These are phyloP conservation scores for Sphaerostilbella broomeana DNA, from an alignment of 2,329 filamentous ascomycete species.

Conservation along the genomic window DNA sequence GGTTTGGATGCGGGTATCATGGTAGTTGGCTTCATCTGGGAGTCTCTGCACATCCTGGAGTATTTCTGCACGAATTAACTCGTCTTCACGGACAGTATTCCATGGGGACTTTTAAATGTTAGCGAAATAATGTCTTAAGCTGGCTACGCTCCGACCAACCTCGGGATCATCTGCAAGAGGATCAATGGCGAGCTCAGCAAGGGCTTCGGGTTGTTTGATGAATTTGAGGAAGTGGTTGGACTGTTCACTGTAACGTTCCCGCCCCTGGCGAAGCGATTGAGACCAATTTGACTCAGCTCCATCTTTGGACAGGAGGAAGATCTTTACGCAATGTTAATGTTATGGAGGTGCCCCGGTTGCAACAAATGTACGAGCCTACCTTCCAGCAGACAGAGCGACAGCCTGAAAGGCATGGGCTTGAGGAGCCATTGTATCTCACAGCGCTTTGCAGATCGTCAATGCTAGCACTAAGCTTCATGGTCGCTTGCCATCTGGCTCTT, in stretches of 20 bases:
- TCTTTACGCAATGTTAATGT: constrained; percentile 37
- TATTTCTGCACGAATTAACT: constrained; percentile 79
- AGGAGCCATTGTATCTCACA: constrained; percentile 52
- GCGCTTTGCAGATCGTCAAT: constrained; percentile 57
- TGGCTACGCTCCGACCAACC: constrained; percentile 29
- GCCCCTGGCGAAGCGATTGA: constrained; percentile 57
- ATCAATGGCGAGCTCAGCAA: constrained; percentile 64
- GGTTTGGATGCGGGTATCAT: constrained; percentile 67
- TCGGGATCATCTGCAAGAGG: constrained; percentile 75
- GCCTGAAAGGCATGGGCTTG: constrained; percentile 61
- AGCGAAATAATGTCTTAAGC: constrained; percentile 13
- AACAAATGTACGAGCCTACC: constrained; percentile 36
- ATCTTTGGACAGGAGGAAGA: constrained; percentile 72
- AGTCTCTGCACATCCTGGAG: constrained; percentile 90
- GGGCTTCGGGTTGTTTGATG: constrained; percentile 76
- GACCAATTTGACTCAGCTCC: constrained; percentile 62
- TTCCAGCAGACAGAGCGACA: constrained; percentile 92
- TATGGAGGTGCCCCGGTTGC: neutral
- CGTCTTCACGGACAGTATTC: constrained; percentile 79
- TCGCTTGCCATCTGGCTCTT: constrained; percentile 63
- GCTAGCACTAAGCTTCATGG: constrained; percentile 50
- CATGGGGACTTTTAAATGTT: constrained; percentile 65
- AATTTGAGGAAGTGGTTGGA: constrained; percentile 71
- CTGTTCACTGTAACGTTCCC: constrained; percentile 66
- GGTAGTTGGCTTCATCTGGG: constrained; percentile 87